Evolutionary conservation across 2,329 filamentous ascomycete species (phyloP).

Genomic region (Pestalotiopsis sp.): DNA sequence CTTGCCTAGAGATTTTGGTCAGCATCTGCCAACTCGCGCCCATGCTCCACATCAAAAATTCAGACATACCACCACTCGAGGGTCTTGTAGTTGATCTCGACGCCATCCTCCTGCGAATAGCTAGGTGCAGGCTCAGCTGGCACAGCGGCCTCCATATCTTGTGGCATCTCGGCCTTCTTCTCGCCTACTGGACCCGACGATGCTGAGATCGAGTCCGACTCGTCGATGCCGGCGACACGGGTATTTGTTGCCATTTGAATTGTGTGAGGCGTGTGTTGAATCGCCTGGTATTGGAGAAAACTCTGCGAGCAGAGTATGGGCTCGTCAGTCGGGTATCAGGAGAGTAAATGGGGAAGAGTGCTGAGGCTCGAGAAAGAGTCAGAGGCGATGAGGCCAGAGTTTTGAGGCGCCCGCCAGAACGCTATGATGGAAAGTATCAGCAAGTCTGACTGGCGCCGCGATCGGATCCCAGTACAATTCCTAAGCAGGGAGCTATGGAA

Average conservation of each 20-base stretch:
- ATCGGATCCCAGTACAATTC: constrained; percentile 1
- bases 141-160: neutral
- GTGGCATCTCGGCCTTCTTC: constrained; percentile 5
- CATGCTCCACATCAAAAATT: neutral
- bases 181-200: neutral
- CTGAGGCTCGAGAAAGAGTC: neutral
- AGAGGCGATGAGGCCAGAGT: neutral
- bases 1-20: constrained; percentile 38
- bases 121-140: constrained; percentile 12
- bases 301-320: neutral
- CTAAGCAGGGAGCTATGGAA: constrained; percentile 5
- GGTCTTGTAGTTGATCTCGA: constrained; percentile 39
- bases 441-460: neutral
- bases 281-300: neutral
- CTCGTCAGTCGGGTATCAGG: neutral
- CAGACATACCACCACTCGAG: constrained; percentile 40
- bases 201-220: neutral
- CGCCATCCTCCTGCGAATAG: constrained; percentile 17
- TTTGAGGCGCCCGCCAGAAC: neutral
- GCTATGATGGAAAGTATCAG: neutral
- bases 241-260: neutral
- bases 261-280: neutral
- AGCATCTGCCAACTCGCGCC: neutral
- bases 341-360: neutral
- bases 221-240: neutral